A percentile compares a stretch with the other conserved stretches of the same genome.
Evolutionary conservation across 768 basidiomycete species (phyloP).

Genomic region (Hortiboletus campestris): DNA sequence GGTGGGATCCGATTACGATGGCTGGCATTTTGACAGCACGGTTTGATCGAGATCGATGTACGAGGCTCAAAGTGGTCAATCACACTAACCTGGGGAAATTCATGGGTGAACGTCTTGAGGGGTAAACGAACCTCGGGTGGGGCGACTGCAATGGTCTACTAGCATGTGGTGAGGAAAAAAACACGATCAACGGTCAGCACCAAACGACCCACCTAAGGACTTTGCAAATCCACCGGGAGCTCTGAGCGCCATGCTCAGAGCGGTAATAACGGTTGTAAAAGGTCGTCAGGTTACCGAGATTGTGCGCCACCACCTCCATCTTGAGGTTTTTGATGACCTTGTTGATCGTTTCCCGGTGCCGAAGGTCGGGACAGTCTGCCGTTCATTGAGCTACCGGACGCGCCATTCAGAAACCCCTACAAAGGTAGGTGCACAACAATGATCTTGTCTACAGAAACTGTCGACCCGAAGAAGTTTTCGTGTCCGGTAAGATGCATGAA

Average conservation of each 20-base stretch:
- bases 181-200: no score
- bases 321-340: background rate
- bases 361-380: slow-evolving; percentile 17
- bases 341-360: slow-evolving; percentile 12
- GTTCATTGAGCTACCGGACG: background rate
- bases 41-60: background rate
- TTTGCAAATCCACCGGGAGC: slow-evolving; percentile 38
- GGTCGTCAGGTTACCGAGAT: slow-evolving; percentile 36
- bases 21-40: slow-evolving; percentile 18
- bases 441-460: background rate
- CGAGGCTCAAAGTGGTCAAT: slow-evolving; percentile 30
- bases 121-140: slow-evolving; percentile 16
- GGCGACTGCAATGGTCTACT: slow-evolving; percentile 14
- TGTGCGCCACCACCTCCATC: slow-evolving; percentile 33
- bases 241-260: slow-evolving; percentile 36
- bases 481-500: background rate
- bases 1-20: slow-evolving; percentile 41
- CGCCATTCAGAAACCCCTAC: background rate
- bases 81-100: slow-evolving; percentile 18
- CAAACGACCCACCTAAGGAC: slow-evolving; percentile 5
- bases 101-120: slow-evolving; percentile 23
- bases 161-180: background rate
- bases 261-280: slow-evolving; percentile 34
- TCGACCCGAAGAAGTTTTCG: background rate
- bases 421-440: background rate